Percentiles rank a stretch among this genome's conserved stretches.
These are phyloP conservation scores for Fomes fomentarius DNA, from an alignment of 1,284 basidiomycete species.

Conservation along the genomic window DNA sequence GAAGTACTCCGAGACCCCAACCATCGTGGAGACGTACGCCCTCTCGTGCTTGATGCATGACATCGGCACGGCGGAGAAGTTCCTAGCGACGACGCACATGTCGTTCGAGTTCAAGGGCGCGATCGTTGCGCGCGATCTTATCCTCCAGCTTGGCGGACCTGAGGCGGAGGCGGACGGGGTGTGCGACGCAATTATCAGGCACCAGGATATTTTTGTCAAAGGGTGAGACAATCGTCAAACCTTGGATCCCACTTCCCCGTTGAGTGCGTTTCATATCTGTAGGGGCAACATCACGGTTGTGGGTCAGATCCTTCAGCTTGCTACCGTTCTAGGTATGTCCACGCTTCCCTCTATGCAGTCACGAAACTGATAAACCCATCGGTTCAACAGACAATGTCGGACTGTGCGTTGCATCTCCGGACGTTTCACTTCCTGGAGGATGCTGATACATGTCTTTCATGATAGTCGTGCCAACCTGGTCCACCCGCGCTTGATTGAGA, in stretches of 20 bases:
- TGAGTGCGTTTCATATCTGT: background rate
- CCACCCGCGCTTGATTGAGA: constrained; percentile 46
- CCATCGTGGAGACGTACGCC: constrained; percentile 49
- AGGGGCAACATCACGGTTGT: constrained; percentile 56
- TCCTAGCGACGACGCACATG: constrained; percentile 55
- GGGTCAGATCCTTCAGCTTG: constrained; percentile 55
- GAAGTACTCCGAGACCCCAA: constrained; percentile 39
- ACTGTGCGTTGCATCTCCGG: constrained; percentile 37
- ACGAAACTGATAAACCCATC: background rate
- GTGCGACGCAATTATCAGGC: constrained; percentile 59
- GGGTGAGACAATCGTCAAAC: constrained; percentile 40
- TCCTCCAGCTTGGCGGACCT: constrained; percentile 45
- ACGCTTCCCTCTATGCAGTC: background rate
- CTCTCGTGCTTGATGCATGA: constrained; percentile 58
- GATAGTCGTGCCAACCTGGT: constrained; percentile 49
- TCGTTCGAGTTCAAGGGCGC: constrained; percentile 65
- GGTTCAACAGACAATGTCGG: constrained; percentile 45
- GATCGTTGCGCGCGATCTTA: constrained; percentile 54
- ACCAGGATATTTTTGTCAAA: constrained; percentile 62
- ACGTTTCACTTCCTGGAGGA: background rate
- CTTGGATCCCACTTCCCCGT: background rate
- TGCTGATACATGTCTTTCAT: background rate
- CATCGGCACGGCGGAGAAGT: constrained; percentile 55
- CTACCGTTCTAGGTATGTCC: constrained; percentile 49
- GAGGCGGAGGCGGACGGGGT: constrained; percentile 60